Evolutionary conservation across 2,329 filamentous ascomycete species (phyloP).

Genomic region (Venturia carpophila): DNA sequence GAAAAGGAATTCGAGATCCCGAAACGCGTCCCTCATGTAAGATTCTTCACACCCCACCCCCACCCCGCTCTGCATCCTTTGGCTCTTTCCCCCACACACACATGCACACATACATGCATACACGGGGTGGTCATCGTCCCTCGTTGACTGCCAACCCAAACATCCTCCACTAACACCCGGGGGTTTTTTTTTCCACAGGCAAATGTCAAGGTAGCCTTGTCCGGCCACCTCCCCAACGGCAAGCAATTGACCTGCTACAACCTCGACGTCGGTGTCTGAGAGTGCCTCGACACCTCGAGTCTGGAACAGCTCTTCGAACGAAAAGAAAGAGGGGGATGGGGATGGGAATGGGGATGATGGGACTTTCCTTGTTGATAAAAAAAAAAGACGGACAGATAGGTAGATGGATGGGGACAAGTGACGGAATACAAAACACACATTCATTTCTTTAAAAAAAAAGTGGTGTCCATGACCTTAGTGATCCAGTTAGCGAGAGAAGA

Average conservation of each 20-base stretch:
- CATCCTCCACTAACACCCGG: background rate
- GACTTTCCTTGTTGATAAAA: too few species aligned
- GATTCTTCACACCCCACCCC: too few species aligned
- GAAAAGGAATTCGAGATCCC: conserved; percentile 2
- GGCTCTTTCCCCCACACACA: background rate
- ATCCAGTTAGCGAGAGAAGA: too few species aligned
- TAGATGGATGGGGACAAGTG: too few species aligned
- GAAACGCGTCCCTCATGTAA: background rate
- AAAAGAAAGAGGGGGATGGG: too few species aligned
- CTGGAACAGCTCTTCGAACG: too few species aligned
- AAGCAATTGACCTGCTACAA: conserved; percentile 6
- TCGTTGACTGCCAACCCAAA: background rate
- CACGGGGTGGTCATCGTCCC: background rate
- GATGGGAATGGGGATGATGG: too few species aligned
- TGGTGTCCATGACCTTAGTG: too few species aligned
- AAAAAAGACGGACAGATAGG: too few species aligned
- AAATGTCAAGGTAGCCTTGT: background rate
- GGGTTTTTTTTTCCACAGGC: background rate
- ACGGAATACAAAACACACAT: too few species aligned
- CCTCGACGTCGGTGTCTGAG: background rate
- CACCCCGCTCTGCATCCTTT: background rate
- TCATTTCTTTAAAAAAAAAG: too few species aligned
- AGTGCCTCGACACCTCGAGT: background rate
- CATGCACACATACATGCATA: too few species aligned
- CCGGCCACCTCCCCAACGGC: background rate